Conservation (phyloP, 2,329 filamentous ascomycete species). For the Pseudocercospora pini-densiflorae region DNA sequence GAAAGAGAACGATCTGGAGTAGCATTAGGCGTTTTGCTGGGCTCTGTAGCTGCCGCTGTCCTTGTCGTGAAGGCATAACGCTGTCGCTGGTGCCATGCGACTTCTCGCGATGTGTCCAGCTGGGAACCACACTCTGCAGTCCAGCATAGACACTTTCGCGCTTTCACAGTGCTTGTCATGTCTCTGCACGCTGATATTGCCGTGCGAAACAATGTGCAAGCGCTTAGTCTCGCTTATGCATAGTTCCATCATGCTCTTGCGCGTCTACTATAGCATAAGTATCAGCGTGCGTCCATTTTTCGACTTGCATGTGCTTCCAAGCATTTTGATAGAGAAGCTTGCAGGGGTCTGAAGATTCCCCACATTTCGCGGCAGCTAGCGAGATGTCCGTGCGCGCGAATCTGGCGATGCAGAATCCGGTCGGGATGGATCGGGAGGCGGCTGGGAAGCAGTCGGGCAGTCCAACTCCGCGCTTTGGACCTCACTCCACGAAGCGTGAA, state of each 20-base stretch:
- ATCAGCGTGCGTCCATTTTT: neutral
- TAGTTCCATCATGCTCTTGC: neutral
- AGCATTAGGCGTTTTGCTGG: neutral
- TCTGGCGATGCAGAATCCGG: neutral
- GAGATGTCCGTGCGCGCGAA: neutral
- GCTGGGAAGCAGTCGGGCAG: neutral
- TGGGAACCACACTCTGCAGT: neutral
- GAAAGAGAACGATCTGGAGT: neutral
- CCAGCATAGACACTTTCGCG: neutral
- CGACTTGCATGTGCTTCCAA: neutral
- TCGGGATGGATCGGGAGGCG: neutral
- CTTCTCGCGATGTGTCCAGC: neutral
- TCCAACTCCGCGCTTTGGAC: neutral
- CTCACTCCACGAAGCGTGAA: neutral
- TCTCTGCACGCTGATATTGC: neutral
- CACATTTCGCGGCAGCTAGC: neutral
- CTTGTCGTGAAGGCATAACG: neutral
- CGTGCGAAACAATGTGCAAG: neutral
- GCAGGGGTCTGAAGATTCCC: neutral
- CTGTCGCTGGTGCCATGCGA: neutral
- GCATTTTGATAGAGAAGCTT: neutral
- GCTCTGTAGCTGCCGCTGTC: neutral
- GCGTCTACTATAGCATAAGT: neutral
- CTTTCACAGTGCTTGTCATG: neutral
- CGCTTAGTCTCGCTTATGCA: neutral